Percentiles rank a stretch among this genome's conserved stretches.
These are phyloP conservation scores for Rhizoclosmatium globosum DNA, from an alignment of 192 early-diverging fungal genomes.

Conservation along the genomic window DNA sequence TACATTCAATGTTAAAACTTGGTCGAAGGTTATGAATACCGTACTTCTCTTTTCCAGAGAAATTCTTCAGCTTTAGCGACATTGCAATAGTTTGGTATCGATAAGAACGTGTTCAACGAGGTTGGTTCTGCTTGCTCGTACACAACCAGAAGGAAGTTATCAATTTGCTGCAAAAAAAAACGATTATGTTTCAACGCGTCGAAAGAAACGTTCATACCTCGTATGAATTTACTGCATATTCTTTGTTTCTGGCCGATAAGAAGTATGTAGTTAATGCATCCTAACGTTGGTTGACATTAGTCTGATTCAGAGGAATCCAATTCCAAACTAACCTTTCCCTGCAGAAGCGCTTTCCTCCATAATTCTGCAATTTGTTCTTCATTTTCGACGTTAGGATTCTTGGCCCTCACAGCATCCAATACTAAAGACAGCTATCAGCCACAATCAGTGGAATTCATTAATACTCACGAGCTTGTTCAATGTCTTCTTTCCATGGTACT, in stretches of 20 bases:
- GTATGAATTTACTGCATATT: constrained; percentile 16
- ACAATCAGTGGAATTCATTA: not conserved
- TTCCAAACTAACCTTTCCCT: constrained; percentile 55
- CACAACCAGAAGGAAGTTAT: constrained; percentile 61
- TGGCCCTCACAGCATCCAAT: constrained; percentile 35
- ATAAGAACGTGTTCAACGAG: constrained; percentile 39
- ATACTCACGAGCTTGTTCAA: constrained; percentile 16
- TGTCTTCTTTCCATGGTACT: constrained; percentile 17
- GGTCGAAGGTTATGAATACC: constrained; percentile 1
- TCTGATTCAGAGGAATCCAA: not conserved
- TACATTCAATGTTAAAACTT: constrained; percentile 15
- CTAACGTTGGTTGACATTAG: constrained; percentile 52
- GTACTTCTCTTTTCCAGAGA: constrained; percentile 56
- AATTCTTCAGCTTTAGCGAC: constrained; percentile 55
- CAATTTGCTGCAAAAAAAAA: constrained; percentile 49
- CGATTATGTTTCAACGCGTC: too few relatives aligned
- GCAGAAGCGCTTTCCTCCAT: constrained; percentile 55
- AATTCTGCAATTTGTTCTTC: constrained; percentile 47
- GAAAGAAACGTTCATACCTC: constrained; percentile 4
- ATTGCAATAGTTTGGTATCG: constrained; percentile 55
- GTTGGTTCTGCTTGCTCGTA: constrained; percentile 40
- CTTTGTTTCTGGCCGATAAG: constrained; percentile 1
- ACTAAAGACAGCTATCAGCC: constrained; percentile 8
- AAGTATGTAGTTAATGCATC: constrained; percentile 15
- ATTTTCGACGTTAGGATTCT: constrained; percentile 56